Base-by-base conservation (phyloP, 768 basidiomycete genomes). In the Rhodosporidiobolus sp. region DNA sequence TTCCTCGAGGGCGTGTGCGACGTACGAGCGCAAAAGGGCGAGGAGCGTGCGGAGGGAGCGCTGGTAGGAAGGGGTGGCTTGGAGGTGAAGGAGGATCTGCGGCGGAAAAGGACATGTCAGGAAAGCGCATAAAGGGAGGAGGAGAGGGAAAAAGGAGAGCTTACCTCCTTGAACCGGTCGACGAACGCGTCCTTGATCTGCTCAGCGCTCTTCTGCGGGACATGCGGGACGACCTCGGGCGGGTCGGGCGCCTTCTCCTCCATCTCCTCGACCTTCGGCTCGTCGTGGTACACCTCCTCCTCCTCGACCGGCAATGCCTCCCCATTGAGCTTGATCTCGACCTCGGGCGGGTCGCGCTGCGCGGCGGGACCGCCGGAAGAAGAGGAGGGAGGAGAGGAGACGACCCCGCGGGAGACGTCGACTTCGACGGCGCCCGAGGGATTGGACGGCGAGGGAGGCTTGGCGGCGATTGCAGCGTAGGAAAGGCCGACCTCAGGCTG, bases 131-230 rank as follows among this genome's bases (percentile, higher is more conserved):
- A 56, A 24, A 8, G 49, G 28, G 0, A n/a, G 0, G 28, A 12
- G 11, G 16, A n/a, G 34, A 32, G 3, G 10, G 8, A 5, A 26
- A 3, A n/a, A 11, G 12, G 17, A 26, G 11, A 12, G 49, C 69
- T 48, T 19, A 68, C 73, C 22, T 26, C 19, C 43, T 59, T 62
- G 46, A 75, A 59, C 24, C 74, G 69, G 26, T 75, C 74, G 12
- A 71, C 34, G 49, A 74, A 74, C n/a, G 58, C 65, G 30, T 74
- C 73, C 17, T 46, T 34, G 16, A 70, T 8, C 53, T 68, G 53
- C 20, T 70, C 52, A 1, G 53, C 5, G 26, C 55, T 58, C 38
- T 63, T 60, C 38, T 57, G 34, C 14, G 56, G 56, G 24, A 35
- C 38, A 20, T 20, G 10, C 34, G 48, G 20, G 34, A 19, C 19